These are phyloP conservation scores for Botryobasidium botryosum DNA, from an alignment of 768 basidiomycete species.

Conservation along the genomic window DNA sequence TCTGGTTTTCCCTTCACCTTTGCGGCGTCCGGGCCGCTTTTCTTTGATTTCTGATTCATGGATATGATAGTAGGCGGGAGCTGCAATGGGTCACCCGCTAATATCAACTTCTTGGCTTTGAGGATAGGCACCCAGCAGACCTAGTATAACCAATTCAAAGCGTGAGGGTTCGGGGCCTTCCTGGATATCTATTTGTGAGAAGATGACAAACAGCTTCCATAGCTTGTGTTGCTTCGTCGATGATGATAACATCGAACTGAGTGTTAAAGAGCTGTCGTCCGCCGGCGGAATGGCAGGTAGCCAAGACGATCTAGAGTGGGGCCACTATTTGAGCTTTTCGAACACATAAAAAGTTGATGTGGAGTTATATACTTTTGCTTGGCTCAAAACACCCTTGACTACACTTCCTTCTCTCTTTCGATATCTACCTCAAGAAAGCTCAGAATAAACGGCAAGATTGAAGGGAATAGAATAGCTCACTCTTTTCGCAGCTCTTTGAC, in stretches of 20 bases:
- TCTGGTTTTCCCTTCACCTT: constrained; percentile 7
- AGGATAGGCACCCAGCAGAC: constrained; percentile 94
- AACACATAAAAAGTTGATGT: background rate
- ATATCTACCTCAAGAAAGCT: constrained; percentile 40
- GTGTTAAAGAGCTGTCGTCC: constrained; percentile 60
- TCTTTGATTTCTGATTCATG: constrained; percentile 26
- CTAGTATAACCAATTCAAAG: constrained; percentile 24
- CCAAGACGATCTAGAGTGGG: constrained; percentile 66
- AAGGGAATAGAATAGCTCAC: constrained; percentile 26
- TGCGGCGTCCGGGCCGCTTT: constrained; percentile 11
- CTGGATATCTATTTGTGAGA: background rate
- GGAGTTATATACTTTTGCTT: constrained; percentile 43
- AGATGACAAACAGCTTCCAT: constrained; percentile 58
- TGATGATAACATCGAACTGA: constrained; percentile 82
- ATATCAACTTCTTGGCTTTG: constrained; percentile 74
- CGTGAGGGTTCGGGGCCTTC: too few species aligned
- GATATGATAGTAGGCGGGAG: constrained; percentile 86
- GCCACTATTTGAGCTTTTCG: background rate
- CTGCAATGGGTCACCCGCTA: constrained; percentile 93
- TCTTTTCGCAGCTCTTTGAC: constrained; percentile 81
- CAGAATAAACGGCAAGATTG: background rate
- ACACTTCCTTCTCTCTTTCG: constrained; percentile 77
- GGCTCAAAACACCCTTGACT: constrained; percentile 58
- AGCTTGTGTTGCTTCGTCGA: constrained; percentile 97
- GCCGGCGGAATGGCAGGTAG: constrained; percentile 91